phyloP scores from a whole-genome alignment of 768 basidiomycete genomes.

The Boletellus ananas region DNA sequence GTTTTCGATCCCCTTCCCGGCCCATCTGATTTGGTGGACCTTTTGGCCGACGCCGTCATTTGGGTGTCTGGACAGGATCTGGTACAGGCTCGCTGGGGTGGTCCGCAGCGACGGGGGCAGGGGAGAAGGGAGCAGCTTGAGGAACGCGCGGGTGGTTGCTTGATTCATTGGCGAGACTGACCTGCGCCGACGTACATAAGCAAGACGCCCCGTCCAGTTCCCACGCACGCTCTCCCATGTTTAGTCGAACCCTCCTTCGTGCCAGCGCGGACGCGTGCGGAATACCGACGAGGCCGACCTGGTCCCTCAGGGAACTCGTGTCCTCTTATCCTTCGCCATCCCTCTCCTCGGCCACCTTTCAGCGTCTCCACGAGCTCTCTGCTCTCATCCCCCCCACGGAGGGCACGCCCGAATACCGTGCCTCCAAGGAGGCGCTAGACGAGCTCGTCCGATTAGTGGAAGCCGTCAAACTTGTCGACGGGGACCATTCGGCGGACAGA shows the following conservation, averaged over 20 bases:
- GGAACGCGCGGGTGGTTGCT: conserved; percentile 35
- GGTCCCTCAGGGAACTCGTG: conserved; percentile 76
- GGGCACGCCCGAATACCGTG: conserved; percentile 49
- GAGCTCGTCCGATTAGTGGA: conserved; percentile 76
- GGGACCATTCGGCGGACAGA: conserved; percentile 25
- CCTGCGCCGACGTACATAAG: no score
- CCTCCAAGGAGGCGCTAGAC: conserved; percentile 58
- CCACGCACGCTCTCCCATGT: neutral
- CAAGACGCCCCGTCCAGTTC: neutral
- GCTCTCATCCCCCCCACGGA: conserved; percentile 65
- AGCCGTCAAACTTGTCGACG: conserved; percentile 65
- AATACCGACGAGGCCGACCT: conserved; percentile 64
- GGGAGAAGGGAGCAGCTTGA: conserved; percentile 53
- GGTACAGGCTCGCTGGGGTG: conserved; percentile 62
- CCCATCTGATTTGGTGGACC: conserved; percentile 75
- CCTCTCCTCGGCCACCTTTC: conserved; percentile 54
- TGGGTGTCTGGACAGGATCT: conserved; percentile 68
- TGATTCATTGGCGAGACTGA: conserved; percentile 20
- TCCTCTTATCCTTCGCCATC: conserved; percentile 73
- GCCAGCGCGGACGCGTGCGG: conserved; percentile 51
- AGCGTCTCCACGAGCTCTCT: conserved; percentile 65
- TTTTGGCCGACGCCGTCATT: conserved; percentile 61
- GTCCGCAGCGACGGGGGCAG: conserved; percentile 59
- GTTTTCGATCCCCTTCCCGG: conserved; percentile 56
- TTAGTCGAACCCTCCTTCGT: neutral